Conservation (phyloP, 768 basidiomycete species). For the Agaricus subrufescens region DNA sequence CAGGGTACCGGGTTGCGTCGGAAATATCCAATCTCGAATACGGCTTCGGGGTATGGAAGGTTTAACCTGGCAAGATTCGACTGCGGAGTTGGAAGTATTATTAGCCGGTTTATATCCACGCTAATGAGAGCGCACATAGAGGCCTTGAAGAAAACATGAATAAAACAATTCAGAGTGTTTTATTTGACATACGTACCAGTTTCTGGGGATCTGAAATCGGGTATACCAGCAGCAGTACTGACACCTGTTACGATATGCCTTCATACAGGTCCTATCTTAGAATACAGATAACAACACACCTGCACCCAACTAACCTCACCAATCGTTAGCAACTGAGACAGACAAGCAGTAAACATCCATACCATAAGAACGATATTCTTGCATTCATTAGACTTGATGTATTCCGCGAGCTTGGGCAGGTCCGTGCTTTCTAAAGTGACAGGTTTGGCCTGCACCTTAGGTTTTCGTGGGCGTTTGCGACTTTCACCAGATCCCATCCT, state of each 20-base stretch:
- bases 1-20: conserved; percentile 74
- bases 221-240: conserved; percentile 79
- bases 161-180: background rate
- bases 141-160: conserved; percentile 26
- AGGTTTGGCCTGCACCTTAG: conserved; percentile 8
- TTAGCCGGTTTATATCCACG: background rate
- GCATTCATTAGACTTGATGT: conserved; percentile 66
- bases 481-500: too few species aligned
- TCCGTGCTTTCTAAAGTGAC: conserved; percentile 22
- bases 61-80: conserved; percentile 73
- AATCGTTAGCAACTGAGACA: conserved; percentile 6
- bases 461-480: conserved; percentile 7
- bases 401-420: conserved; percentile 46
- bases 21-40: conserved; percentile 91
- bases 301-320: conserved; percentile 51
- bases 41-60: conserved; percentile 91
- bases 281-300: conserved; percentile 34
- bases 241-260: conserved; percentile 40
- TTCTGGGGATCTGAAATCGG: conserved; percentile 84
- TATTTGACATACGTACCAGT: conserved; percentile 50
- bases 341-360: conserved; percentile 16
- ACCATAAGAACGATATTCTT: conserved; percentile 75
- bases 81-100: conserved; percentile 29
- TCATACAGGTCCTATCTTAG: background rate
- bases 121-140: conserved; percentile 40